Evolutionary conservation across 2,329 filamentous ascomycete genomes (phyloP).

Genomic region (Xylariales sp.): DNA sequence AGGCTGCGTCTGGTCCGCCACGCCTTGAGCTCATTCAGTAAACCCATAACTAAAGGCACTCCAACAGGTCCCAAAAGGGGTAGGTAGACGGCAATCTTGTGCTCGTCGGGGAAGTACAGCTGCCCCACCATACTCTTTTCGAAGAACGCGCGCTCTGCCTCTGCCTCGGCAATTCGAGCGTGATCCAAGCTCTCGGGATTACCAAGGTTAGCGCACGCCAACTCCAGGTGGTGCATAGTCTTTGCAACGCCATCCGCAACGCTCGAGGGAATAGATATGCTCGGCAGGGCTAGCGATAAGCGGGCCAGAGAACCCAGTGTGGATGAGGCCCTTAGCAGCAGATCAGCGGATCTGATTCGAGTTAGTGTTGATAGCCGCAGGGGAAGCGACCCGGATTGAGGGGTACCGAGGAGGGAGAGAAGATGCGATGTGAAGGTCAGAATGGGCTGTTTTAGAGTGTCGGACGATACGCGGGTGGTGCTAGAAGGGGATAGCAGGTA

Average conservation of each 20-base stretch:
- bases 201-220: slow-evolving; percentile 69
- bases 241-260: slow-evolving; percentile 83
- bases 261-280: slow-evolving; percentile 83
- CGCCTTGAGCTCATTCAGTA: slow-evolving; percentile 74
- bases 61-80: slow-evolving; percentile 86
- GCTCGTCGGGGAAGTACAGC: slow-evolving; percentile 97
- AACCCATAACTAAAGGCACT: slow-evolving; percentile 80
- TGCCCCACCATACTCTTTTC: slow-evolving; percentile 99
- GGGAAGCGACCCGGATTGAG: slow-evolving; percentile 76
- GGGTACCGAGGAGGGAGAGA: slow-evolving; percentile 80
- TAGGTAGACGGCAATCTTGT: slow-evolving; percentile 94
- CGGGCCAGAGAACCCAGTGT: slow-evolving; percentile 91
- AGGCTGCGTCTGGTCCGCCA: slow-evolving; percentile 46
- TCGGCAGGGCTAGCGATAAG: slow-evolving; percentile 76
- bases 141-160: slow-evolving; percentile 93
- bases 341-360: slow-evolving; percentile 78
- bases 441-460: slow-evolving; percentile 73
- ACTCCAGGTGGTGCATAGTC: slow-evolving; percentile 72
- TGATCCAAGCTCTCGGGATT: slow-evolving; percentile 66
- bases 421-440: slow-evolving; percentile 89
- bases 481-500: slow-evolving; percentile 50
- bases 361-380: slow-evolving; percentile 79
- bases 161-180: slow-evolving; percentile 78
- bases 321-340: slow-evolving; percentile 85
- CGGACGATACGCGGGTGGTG: slow-evolving; percentile 52